These are phyloP conservation scores for Fusarium paranaense DNA, from an alignment of 2,329 filamentous ascomycete species.

Conservation along the genomic window DNA sequence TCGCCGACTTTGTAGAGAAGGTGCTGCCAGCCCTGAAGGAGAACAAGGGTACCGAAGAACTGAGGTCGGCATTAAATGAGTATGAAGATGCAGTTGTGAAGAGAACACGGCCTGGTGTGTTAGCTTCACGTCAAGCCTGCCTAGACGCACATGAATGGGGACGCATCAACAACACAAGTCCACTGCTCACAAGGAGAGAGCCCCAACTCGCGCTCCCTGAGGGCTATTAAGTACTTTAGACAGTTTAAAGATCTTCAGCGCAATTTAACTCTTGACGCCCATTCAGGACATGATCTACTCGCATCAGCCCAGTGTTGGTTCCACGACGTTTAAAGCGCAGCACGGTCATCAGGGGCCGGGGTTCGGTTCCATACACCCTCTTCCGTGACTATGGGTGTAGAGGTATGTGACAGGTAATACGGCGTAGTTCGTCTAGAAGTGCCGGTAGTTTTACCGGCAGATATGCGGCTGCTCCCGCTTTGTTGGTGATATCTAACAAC, in stretches of 20 bases:
- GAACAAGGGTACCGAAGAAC: neutral
- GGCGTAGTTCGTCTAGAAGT: neutral
- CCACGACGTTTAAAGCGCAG: neutral
- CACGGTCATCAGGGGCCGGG: neutral
- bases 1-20: constrained; percentile 55
- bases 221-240: neutral
- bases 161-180: constrained; percentile 52
- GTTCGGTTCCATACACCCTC: neutral
- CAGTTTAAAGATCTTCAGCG: neutral
- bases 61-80: constrained; percentile 47
- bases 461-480: neutral
- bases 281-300: neutral
- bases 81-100: constrained; percentile 60
- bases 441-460: neutral
- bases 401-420: neutral
- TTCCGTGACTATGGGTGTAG: neutral
- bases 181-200: constrained; percentile 53
- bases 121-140: constrained; percentile 64
- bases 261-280: neutral
- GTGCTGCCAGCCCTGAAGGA: constrained; percentile 37
- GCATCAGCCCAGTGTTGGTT: neutral
- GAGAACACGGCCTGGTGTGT: constrained; percentile 58
- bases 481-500: neutral
- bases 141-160: constrained; percentile 65
- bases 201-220: constrained; percentile 36